phyloP scores from a whole-genome alignment of 352 stramenopile genomes.

The Phytophthora sp. region DNA sequence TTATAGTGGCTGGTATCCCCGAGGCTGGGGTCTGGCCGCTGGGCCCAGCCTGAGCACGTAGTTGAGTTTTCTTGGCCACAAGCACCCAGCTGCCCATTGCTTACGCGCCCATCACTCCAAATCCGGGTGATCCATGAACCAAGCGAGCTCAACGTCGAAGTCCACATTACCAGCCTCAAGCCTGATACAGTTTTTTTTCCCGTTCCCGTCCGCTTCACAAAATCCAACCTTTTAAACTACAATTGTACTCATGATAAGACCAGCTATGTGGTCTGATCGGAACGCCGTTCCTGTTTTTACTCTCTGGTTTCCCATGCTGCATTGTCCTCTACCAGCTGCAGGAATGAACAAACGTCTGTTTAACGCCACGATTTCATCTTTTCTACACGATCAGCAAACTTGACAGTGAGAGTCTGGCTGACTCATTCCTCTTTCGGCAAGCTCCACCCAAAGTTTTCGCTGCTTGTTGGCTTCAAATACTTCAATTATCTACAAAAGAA shows the following conservation, averaged over 20 bases:
- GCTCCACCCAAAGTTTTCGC: not conserved
- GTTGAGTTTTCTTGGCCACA: not conserved
- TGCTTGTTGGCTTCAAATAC: constrained; percentile 2
- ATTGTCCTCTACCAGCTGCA: constrained; percentile 6
- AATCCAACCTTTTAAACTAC: too few species aligned
- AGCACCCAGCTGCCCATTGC: not conserved
- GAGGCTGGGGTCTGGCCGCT: too few species aligned
- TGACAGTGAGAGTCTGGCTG: too few species aligned
- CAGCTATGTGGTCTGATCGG: not conserved
- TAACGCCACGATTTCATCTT: constrained; percentile 13
- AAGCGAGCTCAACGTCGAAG: too few species aligned
- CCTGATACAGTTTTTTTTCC: too few species aligned
- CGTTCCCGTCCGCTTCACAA: too few species aligned
- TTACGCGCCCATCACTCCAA: not conserved
- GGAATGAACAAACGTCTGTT: constrained; percentile 8
- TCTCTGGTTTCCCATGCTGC: constrained; percentile 3
- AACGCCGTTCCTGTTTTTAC: constrained; percentile 13
- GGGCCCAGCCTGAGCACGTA: not conserved
- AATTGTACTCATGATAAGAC: too few species aligned
- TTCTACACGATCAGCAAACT: too few species aligned
- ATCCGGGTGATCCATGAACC: constrained; percentile 7
- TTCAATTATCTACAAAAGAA: not conserved
- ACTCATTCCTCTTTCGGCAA: constrained; percentile 25
- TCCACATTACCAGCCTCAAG: too few species aligned
- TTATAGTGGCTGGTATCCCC: too few species aligned